Base-by-base conservation (phyloP, 139 green algal species). In the Auxenochlorella pyrenoidosa region DNA sequence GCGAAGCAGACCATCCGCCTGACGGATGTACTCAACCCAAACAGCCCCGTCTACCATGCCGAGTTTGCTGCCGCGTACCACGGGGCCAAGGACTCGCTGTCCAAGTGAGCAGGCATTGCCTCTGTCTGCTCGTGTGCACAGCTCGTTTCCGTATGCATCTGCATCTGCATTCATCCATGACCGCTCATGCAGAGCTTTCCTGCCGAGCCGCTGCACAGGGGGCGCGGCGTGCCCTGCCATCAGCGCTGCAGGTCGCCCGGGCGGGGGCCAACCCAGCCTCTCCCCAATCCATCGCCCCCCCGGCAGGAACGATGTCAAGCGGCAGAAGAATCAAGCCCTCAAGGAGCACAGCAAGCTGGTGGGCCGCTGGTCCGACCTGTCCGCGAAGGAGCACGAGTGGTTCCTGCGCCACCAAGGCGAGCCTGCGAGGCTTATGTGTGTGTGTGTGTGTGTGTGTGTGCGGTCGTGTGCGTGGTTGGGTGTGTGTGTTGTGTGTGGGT, bases 351-450 rank as follows among this genome's bases (percentile, higher is more conserved):
- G 75, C 73, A 72, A 73, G 54, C 72, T 86, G 82, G 32, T 80
- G 72, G 8, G 47, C n/a, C 51, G n/a, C 44, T 77, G 77, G 76
- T 87, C 83, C 19, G 21, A 59, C 40, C 43, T 91, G 4, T 75
- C 73, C 0, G 65, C 34, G 30, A 59, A 72, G 10, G 88, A 91
- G 16, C 88, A 91, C 59, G 59, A 70, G 38, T 91, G 88, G 88
- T 91, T 82, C 79, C 83, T 91, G 59, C 43, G 21, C 1, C 43
- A 82, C 47, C n/a, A 89, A 21, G 79, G 79, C 51, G 30, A 5
- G 70, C 22, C 36, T 0, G n/a, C n/a, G n/a, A n/a, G n/a, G n/a
- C n/a, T n/a, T n/a, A n/a, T n/a, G n/a, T n/a, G n/a, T n/a, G n/a
- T n/a, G n/a, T n/a, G n/a, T n/a, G n/a, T 72, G 47, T 32, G 24